These are phyloP conservation scores for Russula sp. DNA, from an alignment of 768 basidiomycete species.

Conservation along the genomic window DNA sequence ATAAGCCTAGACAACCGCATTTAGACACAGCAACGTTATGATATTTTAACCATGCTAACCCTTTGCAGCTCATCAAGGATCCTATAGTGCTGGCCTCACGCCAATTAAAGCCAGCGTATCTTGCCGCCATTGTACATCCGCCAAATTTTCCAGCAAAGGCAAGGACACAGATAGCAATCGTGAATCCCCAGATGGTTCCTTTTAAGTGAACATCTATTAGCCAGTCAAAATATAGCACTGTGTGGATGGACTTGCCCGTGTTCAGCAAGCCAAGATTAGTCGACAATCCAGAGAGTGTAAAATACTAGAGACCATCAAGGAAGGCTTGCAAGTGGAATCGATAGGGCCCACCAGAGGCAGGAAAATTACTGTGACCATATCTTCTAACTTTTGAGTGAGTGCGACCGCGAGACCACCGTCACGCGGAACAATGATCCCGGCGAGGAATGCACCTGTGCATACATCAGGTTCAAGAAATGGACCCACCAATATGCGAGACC, in stretches of 20 bases:
- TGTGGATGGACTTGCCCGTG: slow-evolving; percentile 41
- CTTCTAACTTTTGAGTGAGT: slow-evolving; percentile 95
- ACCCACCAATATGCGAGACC: slow-evolving; percentile 11
- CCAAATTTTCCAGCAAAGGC: slow-evolving; percentile 89
- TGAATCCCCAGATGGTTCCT: slow-evolving; percentile 87
- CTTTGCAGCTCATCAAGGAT: slow-evolving; percentile 93
- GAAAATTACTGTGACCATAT: slow-evolving; percentile 87
- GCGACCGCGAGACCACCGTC: slow-evolving; percentile 82
- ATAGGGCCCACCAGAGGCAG: slow-evolving; percentile 60
- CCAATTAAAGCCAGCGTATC: slow-evolving; percentile 62
- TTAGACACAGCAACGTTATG: not conserved
- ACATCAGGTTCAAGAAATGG: not conserved
- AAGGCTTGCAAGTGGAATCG: not conserved
- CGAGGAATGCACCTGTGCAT: slow-evolving; percentile 65
- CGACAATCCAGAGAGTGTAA: slow-evolving; percentile 84
- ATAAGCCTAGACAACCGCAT: slow-evolving; percentile 49
- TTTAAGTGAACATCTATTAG: not conserved
- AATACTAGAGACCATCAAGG: slow-evolving; percentile 53
- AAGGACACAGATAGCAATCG: slow-evolving; percentile 66
- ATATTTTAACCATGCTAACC: slow-evolving; percentile 38
- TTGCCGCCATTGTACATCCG: slow-evolving; percentile 70
- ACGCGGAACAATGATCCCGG: slow-evolving; percentile 77
- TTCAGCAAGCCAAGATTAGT: slow-evolving; percentile 85
- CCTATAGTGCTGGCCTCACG: slow-evolving; percentile 83
- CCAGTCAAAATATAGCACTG: not conserved